Evolutionary conservation across 1,284 basidiomycete species (phyloP).

Genomic region (Cryptococcus amylolentus): DNA sequence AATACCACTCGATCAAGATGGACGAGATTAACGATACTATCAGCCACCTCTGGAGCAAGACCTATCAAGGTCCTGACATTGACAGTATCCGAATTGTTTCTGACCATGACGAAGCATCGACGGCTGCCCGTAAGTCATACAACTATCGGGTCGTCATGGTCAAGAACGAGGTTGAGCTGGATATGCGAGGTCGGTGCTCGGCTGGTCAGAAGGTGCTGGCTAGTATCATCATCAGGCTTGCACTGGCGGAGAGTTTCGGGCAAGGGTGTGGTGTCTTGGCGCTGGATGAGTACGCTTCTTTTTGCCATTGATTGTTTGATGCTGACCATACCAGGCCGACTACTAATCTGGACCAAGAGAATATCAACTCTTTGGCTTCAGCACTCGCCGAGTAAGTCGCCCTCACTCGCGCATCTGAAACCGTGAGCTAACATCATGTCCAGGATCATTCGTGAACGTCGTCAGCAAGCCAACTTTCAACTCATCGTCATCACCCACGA

Average conservation of each 20-base stretch:
- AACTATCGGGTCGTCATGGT: constrained; percentile 99
- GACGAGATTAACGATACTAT: constrained; percentile 98
- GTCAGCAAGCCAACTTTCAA: constrained; percentile 88
- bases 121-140: constrained; percentile 79
- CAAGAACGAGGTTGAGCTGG: constrained; percentile 98
- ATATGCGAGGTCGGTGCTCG: constrained; percentile 97
- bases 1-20: constrained; percentile 98
- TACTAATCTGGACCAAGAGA: constrained; percentile 93
- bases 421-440: neutral
- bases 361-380: constrained; percentile 88
- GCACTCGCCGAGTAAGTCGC: constrained; percentile 81
- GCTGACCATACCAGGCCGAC: constrained; percentile 61
- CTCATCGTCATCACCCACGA: constrained; percentile 97
- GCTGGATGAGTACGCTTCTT: constrained; percentile 66
- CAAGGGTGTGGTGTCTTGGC: constrained; percentile 97
- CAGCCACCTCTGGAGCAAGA: constrained; percentile 95
- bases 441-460: constrained; percentile 89
- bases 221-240: constrained; percentile 98
- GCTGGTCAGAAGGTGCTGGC: constrained; percentile 99
- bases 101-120: constrained; percentile 73
- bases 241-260: constrained; percentile 93
- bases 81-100: constrained; percentile 95
- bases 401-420: neutral
- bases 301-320: neutral
- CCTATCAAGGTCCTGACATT: constrained; percentile 98